Base-by-base conservation (phyloP, 163 green algal genomes). In the Scenedesmus sp. region DNA sequence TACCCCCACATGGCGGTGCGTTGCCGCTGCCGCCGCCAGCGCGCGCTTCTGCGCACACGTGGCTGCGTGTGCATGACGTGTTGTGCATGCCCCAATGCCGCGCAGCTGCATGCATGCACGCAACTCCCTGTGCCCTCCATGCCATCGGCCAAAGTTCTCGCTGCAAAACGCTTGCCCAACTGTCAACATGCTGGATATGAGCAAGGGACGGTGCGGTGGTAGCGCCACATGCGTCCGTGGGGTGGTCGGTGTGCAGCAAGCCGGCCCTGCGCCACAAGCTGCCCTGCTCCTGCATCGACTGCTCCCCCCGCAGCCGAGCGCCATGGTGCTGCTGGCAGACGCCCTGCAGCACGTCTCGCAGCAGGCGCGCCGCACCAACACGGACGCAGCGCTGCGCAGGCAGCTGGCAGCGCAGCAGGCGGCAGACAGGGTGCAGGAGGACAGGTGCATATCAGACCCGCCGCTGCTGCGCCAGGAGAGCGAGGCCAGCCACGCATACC, bases 381-480 rank as follows among this genome's bases (percentile, higher is more conserved):
- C 89, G 0, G 95, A 99, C 92, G 46, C 95, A 72, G 91, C 92
- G 3, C 92, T 98, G 89, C 93, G 97, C 7, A 83, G 94, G 70
- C 87, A 91, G 0, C 94, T 99, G 51, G 93, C 94, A 30, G 88
- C 96, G 35, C 94, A 96, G 82, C 96, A 98, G 86, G 90, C 87
- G 24, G 92, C 92, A 46, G 93, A 95, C 90, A 56, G 92, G 0
- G 93, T 95, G 49, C 65, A 79, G 6, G 92, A 95, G 88, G 92
- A 95, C 40, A 86, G 89, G 80, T 65, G 40, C 85, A 46, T 98
- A 30, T 46, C 91, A 13, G 98, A 99, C 94, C 98, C 98, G 6
- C 98, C 98, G 7, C 95, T 99, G 91, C 95, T 99, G 92, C 90
- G 95, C 16, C 93, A 99, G 56, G 98, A 99, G 95, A 95, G 93